Conservation (phyloP, 257 asterid genomes). For the Solanum microdontum region DNA sequence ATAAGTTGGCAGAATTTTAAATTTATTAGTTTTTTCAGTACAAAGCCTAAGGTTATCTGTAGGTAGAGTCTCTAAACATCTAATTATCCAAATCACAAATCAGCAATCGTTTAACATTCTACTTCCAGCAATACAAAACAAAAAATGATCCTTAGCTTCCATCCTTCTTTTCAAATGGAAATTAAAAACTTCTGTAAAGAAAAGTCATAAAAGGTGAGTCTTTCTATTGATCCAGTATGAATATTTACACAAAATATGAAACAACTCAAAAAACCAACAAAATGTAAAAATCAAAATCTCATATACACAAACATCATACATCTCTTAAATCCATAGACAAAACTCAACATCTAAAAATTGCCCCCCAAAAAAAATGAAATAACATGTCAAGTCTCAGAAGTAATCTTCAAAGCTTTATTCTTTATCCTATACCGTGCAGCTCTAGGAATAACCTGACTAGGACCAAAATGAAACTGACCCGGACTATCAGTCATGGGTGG, state of each 20-base stretch:
- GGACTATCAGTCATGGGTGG: slow-evolving; percentile 60
- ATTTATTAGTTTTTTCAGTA: background rate
- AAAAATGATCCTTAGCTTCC: background rate
- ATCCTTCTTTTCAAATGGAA: background rate
- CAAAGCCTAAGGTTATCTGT: background rate
- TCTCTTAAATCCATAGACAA: background rate
- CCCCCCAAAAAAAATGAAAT: background rate
- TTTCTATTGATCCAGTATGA: background rate
- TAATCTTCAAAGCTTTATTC: slow-evolving; percentile 44
- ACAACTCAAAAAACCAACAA: background rate
- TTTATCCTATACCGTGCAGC: slow-evolving; percentile 82
- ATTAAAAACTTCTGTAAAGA: background rate
- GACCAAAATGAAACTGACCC: slow-evolving; percentile 84
- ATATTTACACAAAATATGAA: background rate
- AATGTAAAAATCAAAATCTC: background rate
- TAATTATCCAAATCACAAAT: background rate
- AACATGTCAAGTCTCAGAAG: slow-evolving; percentile 34
- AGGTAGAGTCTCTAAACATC: background rate
- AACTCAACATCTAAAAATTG: background rate
- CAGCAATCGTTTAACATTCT: background rate
- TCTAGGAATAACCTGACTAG: slow-evolving; percentile 80
- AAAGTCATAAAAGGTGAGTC: background rate
- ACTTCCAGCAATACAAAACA: background rate
- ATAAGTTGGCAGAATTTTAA: background rate
- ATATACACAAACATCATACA: background rate